Evolutionary conservation across 208 protist genomes (phyloP).

Genomic region (Jaenimonas drosophilae): DNA sequence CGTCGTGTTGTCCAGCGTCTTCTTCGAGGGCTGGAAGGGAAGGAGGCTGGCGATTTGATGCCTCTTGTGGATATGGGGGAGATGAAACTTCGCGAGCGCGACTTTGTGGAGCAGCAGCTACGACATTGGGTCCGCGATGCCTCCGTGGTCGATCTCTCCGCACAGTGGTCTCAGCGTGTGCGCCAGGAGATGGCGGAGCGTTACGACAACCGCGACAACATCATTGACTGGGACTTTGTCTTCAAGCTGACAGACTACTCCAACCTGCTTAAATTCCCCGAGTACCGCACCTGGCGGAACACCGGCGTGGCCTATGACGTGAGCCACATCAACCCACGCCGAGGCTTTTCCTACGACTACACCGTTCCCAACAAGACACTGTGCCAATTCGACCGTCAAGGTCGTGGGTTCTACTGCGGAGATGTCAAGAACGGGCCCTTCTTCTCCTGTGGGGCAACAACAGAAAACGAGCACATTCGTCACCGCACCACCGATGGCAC

Average conservation of each 20-base stretch:
- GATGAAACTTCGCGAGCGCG: slow-evolving; percentile 82
- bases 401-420: slow-evolving; percentile 53
- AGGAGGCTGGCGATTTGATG: slow-evolving; percentile 20
- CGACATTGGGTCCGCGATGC: slow-evolving; percentile 57
- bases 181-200: slow-evolving; percentile 88
- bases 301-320: slow-evolving; percentile 81
- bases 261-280: slow-evolving; percentile 78
- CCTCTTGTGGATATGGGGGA: slow-evolving; percentile 38
- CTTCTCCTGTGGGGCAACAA: slow-evolving; percentile 65
- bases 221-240: slow-evolving; percentile 91
- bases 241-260: slow-evolving; percentile 80
- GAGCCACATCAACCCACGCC: slow-evolving; percentile 76
- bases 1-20: slow-evolving; percentile 60
- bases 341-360: slow-evolving; percentile 71
- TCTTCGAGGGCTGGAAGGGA: slow-evolving; percentile 21
- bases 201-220: slow-evolving; percentile 87
- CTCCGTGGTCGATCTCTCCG: slow-evolving; percentile 34
- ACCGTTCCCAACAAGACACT: slow-evolving; percentile 79
- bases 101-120: slow-evolving; percentile 83
- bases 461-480: slow-evolving; percentile 55
- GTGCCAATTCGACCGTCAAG: slow-evolving; percentile 69
- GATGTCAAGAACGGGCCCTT: slow-evolving; percentile 87
- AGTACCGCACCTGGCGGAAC: slow-evolving; percentile 86
- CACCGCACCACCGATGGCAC: slow-evolving; percentile 69
- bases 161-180: slow-evolving; percentile 53